Evolutionary conservation across 2,329 filamentous ascomycete genomes (phyloP).

Genomic region (Cladosporium sphaerospermum): DNA sequence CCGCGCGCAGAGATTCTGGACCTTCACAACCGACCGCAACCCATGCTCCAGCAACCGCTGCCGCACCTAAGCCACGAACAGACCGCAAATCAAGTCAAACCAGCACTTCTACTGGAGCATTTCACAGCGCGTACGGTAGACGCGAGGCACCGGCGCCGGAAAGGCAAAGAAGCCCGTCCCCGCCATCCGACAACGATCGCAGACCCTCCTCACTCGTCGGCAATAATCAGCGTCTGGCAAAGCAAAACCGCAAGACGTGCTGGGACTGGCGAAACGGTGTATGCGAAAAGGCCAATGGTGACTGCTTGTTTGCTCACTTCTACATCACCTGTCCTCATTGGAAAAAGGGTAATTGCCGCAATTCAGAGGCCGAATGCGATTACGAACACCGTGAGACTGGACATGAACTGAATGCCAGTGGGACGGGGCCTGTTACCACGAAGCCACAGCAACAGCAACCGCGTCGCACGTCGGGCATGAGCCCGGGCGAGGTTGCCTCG

Average conservation of each 20-base stretch:
- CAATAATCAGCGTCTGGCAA: not conserved
- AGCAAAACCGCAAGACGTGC: constrained; percentile 9
- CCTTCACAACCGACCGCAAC: too few relatives aligned
- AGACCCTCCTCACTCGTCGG: not conserved
- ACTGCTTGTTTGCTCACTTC: constrained; percentile 22
- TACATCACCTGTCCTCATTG: constrained; percentile 21
- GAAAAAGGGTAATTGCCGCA: not conserved
- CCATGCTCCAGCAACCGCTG: too few relatives aligned
- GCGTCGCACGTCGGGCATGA: too few relatives aligned
- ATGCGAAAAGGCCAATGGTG: constrained; percentile 14
- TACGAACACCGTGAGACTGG: constrained; percentile 20
- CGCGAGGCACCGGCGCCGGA: constrained; percentile 12
- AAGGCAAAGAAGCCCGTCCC: constrained; percentile 8
- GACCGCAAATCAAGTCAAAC: too few relatives aligned
- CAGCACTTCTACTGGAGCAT: not conserved
- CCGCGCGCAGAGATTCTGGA: too few relatives aligned
- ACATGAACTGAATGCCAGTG: too few relatives aligned
- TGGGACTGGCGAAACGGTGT: constrained; percentile 11
- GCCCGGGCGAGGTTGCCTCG: too few relatives aligned
- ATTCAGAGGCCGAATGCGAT: not conserved
- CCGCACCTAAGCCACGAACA: too few relatives aligned
- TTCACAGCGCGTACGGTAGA: constrained; percentile 10
- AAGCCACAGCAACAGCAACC: too few relatives aligned
- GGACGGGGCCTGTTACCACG: too few relatives aligned
- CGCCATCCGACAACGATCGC: not conserved